Base-by-base conservation (phyloP, 148 eudicot species). In the Heliamphora exappendiculata region DNA sequence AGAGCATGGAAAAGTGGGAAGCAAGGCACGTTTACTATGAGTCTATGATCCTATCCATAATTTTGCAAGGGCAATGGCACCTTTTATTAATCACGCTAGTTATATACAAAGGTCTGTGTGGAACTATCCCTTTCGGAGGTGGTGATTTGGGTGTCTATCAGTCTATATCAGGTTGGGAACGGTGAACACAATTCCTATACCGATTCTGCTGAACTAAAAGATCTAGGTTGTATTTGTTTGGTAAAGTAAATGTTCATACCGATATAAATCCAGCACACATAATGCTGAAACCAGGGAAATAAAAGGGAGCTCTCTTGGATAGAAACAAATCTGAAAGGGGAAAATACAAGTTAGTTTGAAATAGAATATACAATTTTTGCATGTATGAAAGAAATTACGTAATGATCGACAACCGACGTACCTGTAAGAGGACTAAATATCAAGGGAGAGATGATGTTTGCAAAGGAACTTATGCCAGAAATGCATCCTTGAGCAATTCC, bases 401-500 rank as follows among this genome's bases (percentile, higher is more conserved):
- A 8, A 26, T 62, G 28, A 58, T 7, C 24, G 31, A 36, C 20
- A 33, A 2, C 37, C 14, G 19, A 63, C 76, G 41, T 84, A 91
- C 96, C 96, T 45, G 93, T 86, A 49, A 91, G 82, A 80, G 96
- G 96, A 77, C 89, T 91, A 80, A 86, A 89, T 70, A 90, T 75
- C 58, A 91, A 66, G 47, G 96, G 96, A 31, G 93, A 84, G 75
- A 91, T 83, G 77, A 91, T 88, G 75, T 80, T 88, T 58, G 89
- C 88, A 28, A 88, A 79, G 24, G 93, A 89, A 67, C 82, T 78
- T 79, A 91, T 88, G 73, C 90, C 90, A 33, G 93, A 88, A 71
- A 91, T 85, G 80, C 93, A 88, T 58, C 96, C 96, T 84, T 91
- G 96, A 59, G 81, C 89, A 81, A 85, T 91, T 3, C 96, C 96